phyloP scores from a whole-genome alignment of 345 rosid species.

The Kandelia obovata region DNA sequence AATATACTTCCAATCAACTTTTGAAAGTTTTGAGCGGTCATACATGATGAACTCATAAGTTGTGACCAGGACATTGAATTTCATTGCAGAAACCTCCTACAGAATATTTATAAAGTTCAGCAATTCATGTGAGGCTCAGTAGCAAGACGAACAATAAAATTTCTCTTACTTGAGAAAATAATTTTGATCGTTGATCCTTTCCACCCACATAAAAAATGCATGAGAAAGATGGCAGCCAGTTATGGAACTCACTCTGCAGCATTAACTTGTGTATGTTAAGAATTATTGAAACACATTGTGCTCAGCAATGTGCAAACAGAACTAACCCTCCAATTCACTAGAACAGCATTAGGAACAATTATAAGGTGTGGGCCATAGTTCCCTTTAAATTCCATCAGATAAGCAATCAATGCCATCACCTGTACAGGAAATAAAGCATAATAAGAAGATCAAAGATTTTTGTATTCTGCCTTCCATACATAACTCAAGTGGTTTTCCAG shows the following conservation, averaged over 20 bases:
- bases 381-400: slow-evolving; percentile 98
- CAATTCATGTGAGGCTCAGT: slow-evolving; percentile 16
- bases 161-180: slow-evolving; percentile 81
- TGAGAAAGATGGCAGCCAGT: slow-evolving; percentile 94
- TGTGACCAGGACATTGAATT: slow-evolving; percentile 96
- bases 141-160: background rate
- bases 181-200: slow-evolving; percentile 88
- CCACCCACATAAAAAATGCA: slow-evolving; percentile 94
- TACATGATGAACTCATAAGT: slow-evolving; percentile 99
- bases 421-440: slow-evolving; percentile 29
- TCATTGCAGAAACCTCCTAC: slow-evolving; percentile 94
- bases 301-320: slow-evolving; percentile 1
- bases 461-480: slow-evolving; percentile 4
- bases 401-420: slow-evolving; percentile 99
- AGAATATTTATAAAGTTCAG: slow-evolving; percentile 20
- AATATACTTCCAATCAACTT: slow-evolving; percentile 97
- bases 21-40: slow-evolving; percentile 95
- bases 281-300: background rate
- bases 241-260: slow-evolving; percentile 87
- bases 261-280: slow-evolving; percentile 19
- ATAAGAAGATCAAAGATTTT: background rate
- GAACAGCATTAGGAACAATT: slow-evolving; percentile 96
- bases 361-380: slow-evolving; percentile 99
- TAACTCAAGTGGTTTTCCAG: background rate
- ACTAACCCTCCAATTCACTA: slow-evolving; percentile 99